Conservation (phyloP, 2,329 filamentous ascomycete species). For the Beauveria varroae region DNA sequence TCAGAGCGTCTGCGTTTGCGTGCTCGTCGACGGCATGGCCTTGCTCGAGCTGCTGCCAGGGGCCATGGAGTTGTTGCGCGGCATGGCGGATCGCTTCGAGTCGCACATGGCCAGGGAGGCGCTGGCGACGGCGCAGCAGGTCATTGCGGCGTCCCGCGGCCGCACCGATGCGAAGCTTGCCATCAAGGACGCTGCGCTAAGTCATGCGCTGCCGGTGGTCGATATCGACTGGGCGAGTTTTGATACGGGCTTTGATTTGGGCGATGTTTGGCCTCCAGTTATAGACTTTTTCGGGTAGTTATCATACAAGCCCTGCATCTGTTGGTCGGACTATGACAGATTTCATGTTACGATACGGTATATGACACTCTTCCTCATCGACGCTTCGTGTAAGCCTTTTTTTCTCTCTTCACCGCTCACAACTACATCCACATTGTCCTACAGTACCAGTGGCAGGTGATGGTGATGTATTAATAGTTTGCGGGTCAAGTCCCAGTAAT, state of each 20-base stretch:
- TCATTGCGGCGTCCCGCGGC: background rate
- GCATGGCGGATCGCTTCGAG: conserved; percentile 7
- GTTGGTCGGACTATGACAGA: too few relatives aligned
- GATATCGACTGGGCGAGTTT: conserved; percentile 3
- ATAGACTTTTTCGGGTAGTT: background rate
- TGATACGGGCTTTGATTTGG: background rate
- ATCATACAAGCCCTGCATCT: too few relatives aligned
- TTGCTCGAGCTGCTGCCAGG: conserved; percentile 10
- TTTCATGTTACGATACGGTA: too few relatives aligned
- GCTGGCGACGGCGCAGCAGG: conserved; percentile 11
- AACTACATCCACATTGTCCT: too few relatives aligned
- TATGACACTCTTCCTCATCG: too few relatives aligned
- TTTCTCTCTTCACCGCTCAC: too few relatives aligned
- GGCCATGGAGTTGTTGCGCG: conserved; percentile 8
- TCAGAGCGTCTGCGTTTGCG: conserved; percentile 12
- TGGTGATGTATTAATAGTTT: too few relatives aligned
- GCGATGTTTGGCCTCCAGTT: background rate
- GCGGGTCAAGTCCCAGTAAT: too few relatives aligned
- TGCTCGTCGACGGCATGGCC: conserved; percentile 8
- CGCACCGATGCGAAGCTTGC: background rate
- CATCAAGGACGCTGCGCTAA: conserved; percentile 3
- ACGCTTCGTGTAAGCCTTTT: too few relatives aligned
- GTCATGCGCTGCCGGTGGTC: background rate
- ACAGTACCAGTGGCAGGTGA: too few relatives aligned
- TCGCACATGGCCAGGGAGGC: conserved; percentile 15